Evolutionary conservation across 768 basidiomycete genomes (phyloP), one percentile per base, ranked within the genome.

Genomic region (Podaxis sp.): DNA sequence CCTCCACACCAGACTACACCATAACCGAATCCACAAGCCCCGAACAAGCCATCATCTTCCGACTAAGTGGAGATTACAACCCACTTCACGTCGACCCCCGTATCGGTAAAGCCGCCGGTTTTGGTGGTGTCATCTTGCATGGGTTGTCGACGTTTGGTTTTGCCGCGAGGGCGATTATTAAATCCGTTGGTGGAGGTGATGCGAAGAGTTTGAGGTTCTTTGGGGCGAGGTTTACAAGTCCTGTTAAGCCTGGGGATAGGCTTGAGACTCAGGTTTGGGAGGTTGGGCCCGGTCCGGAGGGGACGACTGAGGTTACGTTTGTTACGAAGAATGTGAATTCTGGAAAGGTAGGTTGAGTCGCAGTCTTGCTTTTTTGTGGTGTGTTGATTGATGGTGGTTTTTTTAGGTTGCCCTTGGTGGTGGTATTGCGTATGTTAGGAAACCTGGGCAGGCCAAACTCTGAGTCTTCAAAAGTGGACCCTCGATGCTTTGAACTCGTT

Each of bases 101-200:
- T 13, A 84, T 91, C 40, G 93, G 91, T n/a, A 70, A 84, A 64
- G 78, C 77, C 6, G 79, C 86, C 16, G 91, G 91, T 10, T 94
- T 95, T 67, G 90, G 90, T 2, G 93, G 88, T 51, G 85, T 88
- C 38, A 93, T 95, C 66, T 80, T 95, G 2, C 93, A 95, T 68
- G 93, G 93, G 28, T 79, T 95, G 25, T 87, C 89, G 18, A 84
- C 88, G 0, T 94, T 83, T 69, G 93, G 93, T 9, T 93, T 93
- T 69, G 89, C 80, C 6, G 93, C 90, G 2, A 86, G 92, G 46
- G 90, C 85, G 1, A 73, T 95, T 57, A 77, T 95, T 62, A 79
- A 81, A 60, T 78, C 79, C 1, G 79, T 87, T 11, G 90, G 84
- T 0, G 81, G 78, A 0, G 81, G 81, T 47, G 83, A 90, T 64